Percentiles rank a stretch among this genome's conserved stretches.
Evolutionary conservation across 371 early-diverging fungal species (phyloP).

Genomic region (Mortierella sp.): DNA sequence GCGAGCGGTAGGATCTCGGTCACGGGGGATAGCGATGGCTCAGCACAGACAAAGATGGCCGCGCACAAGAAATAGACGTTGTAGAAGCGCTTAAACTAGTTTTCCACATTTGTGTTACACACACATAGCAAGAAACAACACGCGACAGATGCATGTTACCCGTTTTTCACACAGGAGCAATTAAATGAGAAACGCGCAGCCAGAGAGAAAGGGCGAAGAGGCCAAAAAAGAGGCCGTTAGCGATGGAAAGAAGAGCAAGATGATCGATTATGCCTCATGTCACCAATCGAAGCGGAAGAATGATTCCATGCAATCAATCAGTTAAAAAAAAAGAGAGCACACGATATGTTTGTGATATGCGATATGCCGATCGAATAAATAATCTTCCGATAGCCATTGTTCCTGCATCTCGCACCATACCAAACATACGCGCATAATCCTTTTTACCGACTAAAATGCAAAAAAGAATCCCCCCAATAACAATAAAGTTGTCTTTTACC

Average conservation of each 20-base stretch:
- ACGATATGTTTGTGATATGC: too few species aligned
- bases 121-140: conserved; percentile 5
- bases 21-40: conserved; percentile 69
- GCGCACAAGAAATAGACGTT: conserved; percentile 89
- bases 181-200: too few species aligned
- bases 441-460: conserved; percentile 31
- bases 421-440: conserved; percentile 18
- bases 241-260: too few species aligned
- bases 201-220: too few species aligned
- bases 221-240: too few species aligned
- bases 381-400: neutral
- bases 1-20: conserved; percentile 82
- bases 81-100: conserved; percentile 84
- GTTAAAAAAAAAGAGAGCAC: neutral
- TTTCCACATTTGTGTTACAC: neutral
- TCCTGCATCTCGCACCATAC: neutral
- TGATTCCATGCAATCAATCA: too few species aligned
- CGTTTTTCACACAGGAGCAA: neutral
- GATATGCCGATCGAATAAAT: too few species aligned
- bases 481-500: conserved; percentile 24
- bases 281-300: too few species aligned
- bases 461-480: neutral
- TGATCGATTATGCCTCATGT: too few species aligned
- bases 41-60: conserved; percentile 69
- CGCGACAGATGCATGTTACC: neutral